Evolutionary conservation across 495 filamentous ascomycete genomes (phyloP), one percentile per base, ranked within the genome.

Genomic region (Penicillium daleae): DNA sequence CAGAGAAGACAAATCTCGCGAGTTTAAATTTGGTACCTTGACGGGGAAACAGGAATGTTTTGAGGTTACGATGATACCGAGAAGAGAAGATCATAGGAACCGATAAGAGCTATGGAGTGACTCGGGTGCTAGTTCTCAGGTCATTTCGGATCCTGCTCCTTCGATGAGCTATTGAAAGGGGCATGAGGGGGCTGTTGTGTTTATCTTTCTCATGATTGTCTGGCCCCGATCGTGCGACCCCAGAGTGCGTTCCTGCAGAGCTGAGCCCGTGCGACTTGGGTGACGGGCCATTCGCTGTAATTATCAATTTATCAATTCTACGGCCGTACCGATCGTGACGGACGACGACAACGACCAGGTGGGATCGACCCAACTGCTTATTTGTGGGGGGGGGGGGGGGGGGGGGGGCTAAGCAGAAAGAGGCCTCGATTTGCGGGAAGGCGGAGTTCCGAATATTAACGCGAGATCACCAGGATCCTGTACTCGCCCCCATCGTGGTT

Each of bases 321-420:
- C 22, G 46, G 46, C 46, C 46, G 46, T 29, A 50, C 24, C 24
- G 46, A 29, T 50, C 46, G 24, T 50, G 17, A 50, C 46, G 24
- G 46, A 12, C 24, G 24, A 24, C 24, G 19, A n/a, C n/a, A n/a
- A n/a, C n/a, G n/a, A n/a, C n/a, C 21, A 50, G 22, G 2, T 24
- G 1, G 46, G 46, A 50, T 29, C 46, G 22, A 49, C 46, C 19
- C 46, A 49, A 49, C 46, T 49, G 46, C 46, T 49, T 49, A 49
- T 50, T 29, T 19, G n/a, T n/a, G n/a, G n/a, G n/a, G n/a, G 40
- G 46, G 46, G 46, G 46, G 24, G 40, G 46, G 46, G 46, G 46
- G 24, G n/a, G 40, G 46, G 46, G 46, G 46, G 24, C 46, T 50
- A 29, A 50, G 46, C 46, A 50, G 26, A 29, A 29, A 7, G 4